phyloP scores from a whole-genome alignment of 768 basidiomycete genomes.

The Multifurca ochricompacta region DNA sequence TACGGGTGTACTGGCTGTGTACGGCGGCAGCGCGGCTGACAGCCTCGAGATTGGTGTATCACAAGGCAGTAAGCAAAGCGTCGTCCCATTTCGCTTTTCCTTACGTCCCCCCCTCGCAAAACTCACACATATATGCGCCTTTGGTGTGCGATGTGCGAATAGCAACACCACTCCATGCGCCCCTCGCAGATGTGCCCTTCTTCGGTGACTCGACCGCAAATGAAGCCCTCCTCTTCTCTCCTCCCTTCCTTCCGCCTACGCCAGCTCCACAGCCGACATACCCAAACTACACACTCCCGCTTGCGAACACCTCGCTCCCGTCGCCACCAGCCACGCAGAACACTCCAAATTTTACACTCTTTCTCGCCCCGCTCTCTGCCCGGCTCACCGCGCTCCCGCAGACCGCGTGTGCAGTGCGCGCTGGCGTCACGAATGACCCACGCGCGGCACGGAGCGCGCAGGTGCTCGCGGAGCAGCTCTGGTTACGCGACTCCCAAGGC shows the following conservation, averaged over 20 bases:
- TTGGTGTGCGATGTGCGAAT: not conserved
- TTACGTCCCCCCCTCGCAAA: too few relatives aligned
- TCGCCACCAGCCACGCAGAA: constrained; percentile 31
- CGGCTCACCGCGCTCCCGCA: constrained; percentile 37
- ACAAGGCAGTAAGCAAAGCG: constrained; percentile 19
- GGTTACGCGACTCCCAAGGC: constrained; percentile 50
- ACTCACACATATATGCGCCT: not conserved
- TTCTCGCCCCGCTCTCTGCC: constrained; percentile 45
- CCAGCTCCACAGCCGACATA: constrained; percentile 37
- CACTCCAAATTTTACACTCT: constrained; percentile 44
- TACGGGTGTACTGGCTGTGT: constrained; percentile 42
- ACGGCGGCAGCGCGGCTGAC: constrained; percentile 29
- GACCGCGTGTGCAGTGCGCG: constrained; percentile 53
- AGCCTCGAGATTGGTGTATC: constrained; percentile 57
- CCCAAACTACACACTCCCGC: constrained; percentile 71
- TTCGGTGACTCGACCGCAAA: constrained; percentile 70
- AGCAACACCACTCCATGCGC: constrained; percentile 37
- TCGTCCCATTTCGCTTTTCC: not conserved
- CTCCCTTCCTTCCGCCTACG: constrained; percentile 35
- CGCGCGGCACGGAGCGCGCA: constrained; percentile 12
- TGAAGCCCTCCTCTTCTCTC: constrained; percentile 67
- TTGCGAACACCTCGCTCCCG: constrained; percentile 43
- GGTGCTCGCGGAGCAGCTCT: constrained; percentile 40
- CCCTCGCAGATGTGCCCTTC: constrained; percentile 39
- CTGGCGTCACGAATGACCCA: constrained; percentile 21